These are phyloP conservation scores for Leccinum variicolor DNA, from an alignment of 768 basidiomycete genomes.

Conservation along the genomic window DNA sequence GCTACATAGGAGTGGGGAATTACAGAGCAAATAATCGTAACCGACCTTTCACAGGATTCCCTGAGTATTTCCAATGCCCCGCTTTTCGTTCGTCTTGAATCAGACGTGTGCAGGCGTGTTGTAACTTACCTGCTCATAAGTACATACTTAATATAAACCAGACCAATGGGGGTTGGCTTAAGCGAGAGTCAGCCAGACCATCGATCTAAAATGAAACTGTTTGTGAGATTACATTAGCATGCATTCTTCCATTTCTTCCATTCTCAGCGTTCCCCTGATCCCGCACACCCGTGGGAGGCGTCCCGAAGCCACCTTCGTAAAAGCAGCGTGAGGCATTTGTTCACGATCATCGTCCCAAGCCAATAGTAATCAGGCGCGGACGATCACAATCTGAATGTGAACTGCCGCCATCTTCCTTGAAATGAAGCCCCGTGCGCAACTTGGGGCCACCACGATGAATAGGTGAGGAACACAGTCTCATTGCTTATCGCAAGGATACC, in stretches of 20 bases:
- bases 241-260: no score
- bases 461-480: not conserved
- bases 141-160: no score
- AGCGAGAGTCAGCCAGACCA: no score
- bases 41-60: not conserved
- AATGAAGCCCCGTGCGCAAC: not conserved
- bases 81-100: not conserved
- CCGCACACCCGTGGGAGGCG: no score
- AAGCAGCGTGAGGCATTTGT: not conserved
- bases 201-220: no score
- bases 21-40: not conserved
- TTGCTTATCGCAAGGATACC: not conserved
- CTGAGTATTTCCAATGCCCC: not conserved
- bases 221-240: no score
- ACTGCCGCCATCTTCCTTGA: not conserved
- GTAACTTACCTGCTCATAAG: no score
- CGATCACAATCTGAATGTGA: not conserved
- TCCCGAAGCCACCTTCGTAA: no score
- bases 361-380: not conserved
- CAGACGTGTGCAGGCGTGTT: no score
- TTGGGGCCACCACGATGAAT: not conserved
- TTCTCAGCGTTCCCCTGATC: no score
- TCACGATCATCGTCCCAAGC: not conserved
- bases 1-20: not conserved
- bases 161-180: no score